Evolutionary conservation across 345 rosid species (phyloP).

Genomic region (Balakata baccata): DNA sequence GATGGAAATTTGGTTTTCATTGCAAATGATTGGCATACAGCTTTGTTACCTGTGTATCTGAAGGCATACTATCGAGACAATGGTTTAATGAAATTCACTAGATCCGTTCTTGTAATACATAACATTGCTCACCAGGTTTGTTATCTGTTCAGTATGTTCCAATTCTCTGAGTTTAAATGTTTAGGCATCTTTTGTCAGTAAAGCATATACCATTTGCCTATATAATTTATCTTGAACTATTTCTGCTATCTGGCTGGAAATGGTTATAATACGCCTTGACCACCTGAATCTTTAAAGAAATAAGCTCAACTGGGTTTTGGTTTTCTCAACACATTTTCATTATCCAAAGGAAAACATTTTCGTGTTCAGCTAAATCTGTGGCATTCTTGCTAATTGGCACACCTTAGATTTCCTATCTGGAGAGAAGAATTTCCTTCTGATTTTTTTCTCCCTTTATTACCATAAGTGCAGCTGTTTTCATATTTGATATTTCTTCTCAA

Average conservation of each 20-base stretch:
- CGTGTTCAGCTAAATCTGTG: too few relatives aligned
- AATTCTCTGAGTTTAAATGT: constrained; percentile 11
- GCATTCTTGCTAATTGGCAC: too few relatives aligned
- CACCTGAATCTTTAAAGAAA: neutral
- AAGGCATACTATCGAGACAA: constrained; percentile 88
- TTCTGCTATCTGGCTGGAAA: neutral
- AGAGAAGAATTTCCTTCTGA: too few relatives aligned
- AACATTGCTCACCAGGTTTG: constrained; percentile 94
- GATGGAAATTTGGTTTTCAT: constrained; percentile 95
- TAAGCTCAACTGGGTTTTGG: neutral
- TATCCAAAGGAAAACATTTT: too few relatives aligned
- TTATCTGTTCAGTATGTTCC: constrained; percentile 8
- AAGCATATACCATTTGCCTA: neutral
- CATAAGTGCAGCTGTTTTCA: too few relatives aligned
- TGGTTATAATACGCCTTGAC: neutral
- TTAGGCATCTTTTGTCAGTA: neutral
- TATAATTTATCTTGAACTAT: neutral
- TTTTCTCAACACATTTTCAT: too few relatives aligned
- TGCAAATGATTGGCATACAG: constrained; percentile 99
- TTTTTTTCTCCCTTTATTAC: too few relatives aligned
- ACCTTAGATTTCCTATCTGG: too few relatives aligned
- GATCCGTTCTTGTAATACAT: constrained; percentile 85
- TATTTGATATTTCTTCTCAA: too few relatives aligned
- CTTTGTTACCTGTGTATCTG: constrained; percentile 85
- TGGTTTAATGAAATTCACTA: constrained; percentile 70